These are phyloP conservation scores for Chaetomiaceae sp. DNA, from an alignment of 2,329 filamentous ascomycete genomes.

Conservation along the genomic window DNA sequence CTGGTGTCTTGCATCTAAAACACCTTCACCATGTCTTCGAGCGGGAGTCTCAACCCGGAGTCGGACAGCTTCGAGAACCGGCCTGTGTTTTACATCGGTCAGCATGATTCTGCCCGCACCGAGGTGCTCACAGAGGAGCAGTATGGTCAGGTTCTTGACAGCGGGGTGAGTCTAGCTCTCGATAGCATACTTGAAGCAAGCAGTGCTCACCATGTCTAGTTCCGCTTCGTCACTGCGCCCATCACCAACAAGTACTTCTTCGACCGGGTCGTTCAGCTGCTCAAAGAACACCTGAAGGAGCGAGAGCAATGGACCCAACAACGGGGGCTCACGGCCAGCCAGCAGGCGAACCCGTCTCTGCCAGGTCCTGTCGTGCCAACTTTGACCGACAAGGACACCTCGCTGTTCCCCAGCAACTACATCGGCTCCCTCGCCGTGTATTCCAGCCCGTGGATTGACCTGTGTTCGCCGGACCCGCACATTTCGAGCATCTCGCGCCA, in stretches of 20 bases:
- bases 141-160: slow-evolving; percentile 63
- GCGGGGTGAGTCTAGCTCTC: slow-evolving; percentile 52
- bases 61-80: slow-evolving; percentile 32
- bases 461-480: slow-evolving; percentile 75
- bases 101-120: slow-evolving; percentile 64
- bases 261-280: slow-evolving; percentile 59
- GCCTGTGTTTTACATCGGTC: slow-evolving; percentile 62
- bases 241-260: slow-evolving; percentile 74
- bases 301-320: slow-evolving; percentile 30
- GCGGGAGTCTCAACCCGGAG: slow-evolving; percentile 26
- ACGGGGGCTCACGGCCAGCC: slow-evolving; percentile 33
- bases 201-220: slow-evolving; percentile 44
- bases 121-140: slow-evolving; percentile 59
- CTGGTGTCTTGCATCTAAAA: neutral
- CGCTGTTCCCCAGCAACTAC: slow-evolving; percentile 61
- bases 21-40: slow-evolving; percentile 22
- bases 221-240: slow-evolving; percentile 73
- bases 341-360: slow-evolving; percentile 42
- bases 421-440: slow-evolving; percentile 73
- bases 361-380: slow-evolving; percentile 59
- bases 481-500: slow-evolving; percentile 85
- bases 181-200: neutral
- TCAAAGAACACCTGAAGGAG: slow-evolving; percentile 52
- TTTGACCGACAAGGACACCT: slow-evolving; percentile 75
- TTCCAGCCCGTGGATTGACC: slow-evolving; percentile 88